Conservation (phyloP, 1,139 yeast species). For the Lodderomyces beijingensis region DNA sequence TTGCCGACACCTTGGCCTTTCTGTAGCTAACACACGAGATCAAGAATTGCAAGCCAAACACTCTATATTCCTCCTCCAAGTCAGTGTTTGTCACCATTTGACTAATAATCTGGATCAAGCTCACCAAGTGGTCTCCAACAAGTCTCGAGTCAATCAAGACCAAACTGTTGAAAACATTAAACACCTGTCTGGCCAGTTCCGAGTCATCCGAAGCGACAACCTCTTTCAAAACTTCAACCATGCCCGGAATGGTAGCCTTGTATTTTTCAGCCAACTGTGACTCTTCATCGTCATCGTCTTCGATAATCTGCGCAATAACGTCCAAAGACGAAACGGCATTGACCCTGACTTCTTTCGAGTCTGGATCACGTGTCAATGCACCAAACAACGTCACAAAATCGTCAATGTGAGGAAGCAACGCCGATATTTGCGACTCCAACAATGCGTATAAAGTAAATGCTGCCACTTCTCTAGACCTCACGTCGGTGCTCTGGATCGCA, state of each 20-base stretch:
- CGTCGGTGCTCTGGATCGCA: constrained; percentile 57
- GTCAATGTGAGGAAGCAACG: constrained; percentile 56
- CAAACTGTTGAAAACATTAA: constrained; percentile 81
- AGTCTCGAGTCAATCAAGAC: constrained; percentile 71
- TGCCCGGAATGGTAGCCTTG: constrained; percentile 66
- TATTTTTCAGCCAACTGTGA: constrained; percentile 52
- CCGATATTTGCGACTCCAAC: constrained; percentile 68
- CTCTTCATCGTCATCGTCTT: constrained; percentile 40
- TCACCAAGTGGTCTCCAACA: constrained; percentile 71
- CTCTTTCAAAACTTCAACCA: constrained; percentile 78
- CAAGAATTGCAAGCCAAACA: constrained; percentile 80
- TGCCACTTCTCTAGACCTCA: constrained; percentile 76
- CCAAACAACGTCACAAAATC: constrained; percentile 70
- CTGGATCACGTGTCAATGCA: constrained; percentile 61
- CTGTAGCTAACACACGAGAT: constrained; percentile 70
- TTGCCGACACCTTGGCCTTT: constrained; percentile 59
- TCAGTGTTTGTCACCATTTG: constrained; percentile 67
- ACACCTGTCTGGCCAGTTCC: constrained; percentile 68
- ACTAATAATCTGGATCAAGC: constrained; percentile 66
- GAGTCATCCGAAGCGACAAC: constrained; percentile 68
- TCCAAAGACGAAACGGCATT: constrained; percentile 83
- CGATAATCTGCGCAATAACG: constrained; percentile 64
- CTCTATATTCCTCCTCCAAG: constrained; percentile 77
- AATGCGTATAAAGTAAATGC: constrained; percentile 74
- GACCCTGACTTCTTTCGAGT: constrained; percentile 71